Evolutionary conservation across 2,329 filamentous ascomycete species (phyloP).

Genomic region (Ceratocystis diversiconidia): DNA sequence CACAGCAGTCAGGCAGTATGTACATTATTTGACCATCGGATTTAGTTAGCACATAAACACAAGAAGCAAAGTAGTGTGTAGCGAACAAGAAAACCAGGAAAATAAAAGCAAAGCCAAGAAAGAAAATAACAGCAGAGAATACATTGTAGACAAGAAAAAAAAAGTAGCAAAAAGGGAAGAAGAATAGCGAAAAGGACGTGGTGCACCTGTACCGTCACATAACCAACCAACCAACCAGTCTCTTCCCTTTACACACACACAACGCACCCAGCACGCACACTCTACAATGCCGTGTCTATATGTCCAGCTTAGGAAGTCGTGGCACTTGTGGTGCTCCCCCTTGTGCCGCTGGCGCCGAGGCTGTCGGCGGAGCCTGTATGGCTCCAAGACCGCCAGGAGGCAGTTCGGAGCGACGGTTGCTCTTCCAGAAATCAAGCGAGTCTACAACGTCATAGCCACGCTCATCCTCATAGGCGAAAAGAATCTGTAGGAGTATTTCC

Average conservation of each 20-base stretch:
- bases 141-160: slow-evolving; percentile 9
- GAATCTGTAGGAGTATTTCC: slow-evolving; percentile 45
- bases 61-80: slow-evolving; percentile 3
- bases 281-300: slow-evolving; percentile 1
- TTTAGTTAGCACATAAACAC: neutral
- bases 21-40: neutral
- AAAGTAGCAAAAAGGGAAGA: slow-evolving; percentile 8
- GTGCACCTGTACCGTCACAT: neutral
- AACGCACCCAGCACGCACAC: neutral
- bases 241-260: slow-evolving; percentile 4
- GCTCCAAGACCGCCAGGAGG: slow-evolving; percentile 13
- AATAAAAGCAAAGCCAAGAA: neutral
- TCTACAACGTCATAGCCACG: slow-evolving; percentile 84
- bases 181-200: slow-evolving; percentile 7
- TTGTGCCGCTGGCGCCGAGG: neutral
- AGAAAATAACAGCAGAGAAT: neutral
- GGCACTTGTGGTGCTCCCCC: slow-evolving; percentile 10
- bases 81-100: neutral
- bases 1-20: neutral
- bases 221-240: slow-evolving; percentile 1
- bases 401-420: slow-evolving; percentile 37
- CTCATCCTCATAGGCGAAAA: slow-evolving; percentile 97
- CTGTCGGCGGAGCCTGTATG: neutral
- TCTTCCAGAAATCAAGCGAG: slow-evolving; percentile 92
- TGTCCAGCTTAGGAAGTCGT: slow-evolving; percentile 13